Conservation (phyloP, 176 grass and related monocot species). For the Musa acuminata region DNA sequence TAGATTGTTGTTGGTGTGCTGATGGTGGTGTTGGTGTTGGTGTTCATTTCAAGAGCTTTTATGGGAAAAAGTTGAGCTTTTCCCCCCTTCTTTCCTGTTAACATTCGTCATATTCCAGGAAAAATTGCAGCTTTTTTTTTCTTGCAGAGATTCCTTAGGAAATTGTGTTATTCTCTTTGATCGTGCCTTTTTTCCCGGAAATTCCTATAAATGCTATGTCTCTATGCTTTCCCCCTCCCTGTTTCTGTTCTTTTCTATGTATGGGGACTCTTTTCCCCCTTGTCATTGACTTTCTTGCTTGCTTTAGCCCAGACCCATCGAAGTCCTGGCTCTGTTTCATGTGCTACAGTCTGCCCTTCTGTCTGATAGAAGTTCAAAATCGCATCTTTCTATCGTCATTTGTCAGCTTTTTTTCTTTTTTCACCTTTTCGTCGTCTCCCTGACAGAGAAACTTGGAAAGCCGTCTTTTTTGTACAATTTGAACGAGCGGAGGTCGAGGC, state of each 20-base stretch:
- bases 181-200: constrained; percentile 20
- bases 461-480: constrained; percentile 3
- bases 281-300: not conserved
- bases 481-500: not conserved
- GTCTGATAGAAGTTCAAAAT: not conserved
- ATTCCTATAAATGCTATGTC: constrained; percentile 18
- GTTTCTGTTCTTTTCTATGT: constrained; percentile 16
- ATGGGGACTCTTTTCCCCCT: not conserved
- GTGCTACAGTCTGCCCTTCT: not conserved
- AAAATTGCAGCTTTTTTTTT: constrained; percentile 22
- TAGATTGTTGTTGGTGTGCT: not conserved
- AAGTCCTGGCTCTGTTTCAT: not conserved
- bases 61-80: constrained; percentile 12
- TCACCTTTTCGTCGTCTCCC: not conserved
- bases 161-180: constrained; percentile 17
- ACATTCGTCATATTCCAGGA: constrained; percentile 7
- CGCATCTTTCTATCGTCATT: constrained; percentile 1
- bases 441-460: not conserved
- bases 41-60: not conserved
- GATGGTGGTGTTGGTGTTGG: no score
- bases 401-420: not conserved
- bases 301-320: not conserved
- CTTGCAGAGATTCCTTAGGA: constrained; percentile 9
- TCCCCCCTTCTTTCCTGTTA: not conserved
- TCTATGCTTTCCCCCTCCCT: constrained; percentile 3